Conservation (phyloP, 257 asterid species). For the Vinca minor region DNA sequence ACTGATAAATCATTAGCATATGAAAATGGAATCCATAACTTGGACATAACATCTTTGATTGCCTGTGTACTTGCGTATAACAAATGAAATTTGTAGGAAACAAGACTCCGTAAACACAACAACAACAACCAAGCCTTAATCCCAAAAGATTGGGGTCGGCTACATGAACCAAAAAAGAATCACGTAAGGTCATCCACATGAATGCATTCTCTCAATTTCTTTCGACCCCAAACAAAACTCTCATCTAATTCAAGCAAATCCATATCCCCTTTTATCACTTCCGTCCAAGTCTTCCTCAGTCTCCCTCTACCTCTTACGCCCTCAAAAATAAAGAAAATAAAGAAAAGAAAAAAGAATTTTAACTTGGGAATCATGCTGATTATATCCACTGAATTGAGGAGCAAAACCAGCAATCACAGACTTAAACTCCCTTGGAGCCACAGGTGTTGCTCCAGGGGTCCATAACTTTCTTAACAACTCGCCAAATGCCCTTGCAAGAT, state of each 20-base stretch:
- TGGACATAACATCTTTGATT: background rate
- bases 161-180: too few relatives aligned
- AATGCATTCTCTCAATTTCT: too few relatives aligned
- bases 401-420: slow-evolving; percentile 51
- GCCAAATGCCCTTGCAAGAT: slow-evolving; percentile 67
- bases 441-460: slow-evolving; percentile 46
- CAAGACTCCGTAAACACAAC: background rate
- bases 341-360: slow-evolving; percentile 5
- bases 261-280: too few relatives aligned
- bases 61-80: too few relatives aligned
- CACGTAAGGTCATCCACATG: too few relatives aligned
- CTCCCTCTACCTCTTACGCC: too few relatives aligned
- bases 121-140: too few relatives aligned
- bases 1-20: background rate
- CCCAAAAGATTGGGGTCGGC: too few relatives aligned
- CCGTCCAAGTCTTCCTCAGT: too few relatives aligned
- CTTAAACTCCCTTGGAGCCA: slow-evolving; percentile 49
- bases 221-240: too few relatives aligned
- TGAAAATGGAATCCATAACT: background rate
- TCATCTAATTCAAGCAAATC: too few relatives aligned
- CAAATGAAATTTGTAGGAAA: background rate
- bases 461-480: slow-evolving; percentile 59
- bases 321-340: too few relatives aligned
- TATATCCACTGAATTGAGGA: slow-evolving; percentile 57
- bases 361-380: slow-evolving; percentile 75